phyloP scores from a whole-genome alignment of 225 moss, liverwort and hornwort genomes.

The Lunularia cruciata region DNA sequence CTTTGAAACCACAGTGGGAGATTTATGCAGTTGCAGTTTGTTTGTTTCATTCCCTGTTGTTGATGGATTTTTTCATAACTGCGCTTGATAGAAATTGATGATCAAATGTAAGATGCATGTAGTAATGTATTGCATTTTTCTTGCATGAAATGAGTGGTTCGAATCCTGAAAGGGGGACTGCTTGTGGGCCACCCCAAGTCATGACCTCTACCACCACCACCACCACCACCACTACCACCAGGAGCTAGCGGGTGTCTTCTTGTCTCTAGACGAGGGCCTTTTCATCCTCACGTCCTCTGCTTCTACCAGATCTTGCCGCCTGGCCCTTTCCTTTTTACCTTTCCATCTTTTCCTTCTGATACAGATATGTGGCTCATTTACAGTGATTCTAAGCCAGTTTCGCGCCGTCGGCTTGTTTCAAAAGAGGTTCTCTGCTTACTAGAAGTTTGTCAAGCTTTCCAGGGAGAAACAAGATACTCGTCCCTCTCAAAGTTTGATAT shows the following conservation, averaged over 20 bases:
- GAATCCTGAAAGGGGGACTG: neutral
- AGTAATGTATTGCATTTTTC: conserved; percentile 15
- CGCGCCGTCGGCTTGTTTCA: no score
- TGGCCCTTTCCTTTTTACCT: neutral
- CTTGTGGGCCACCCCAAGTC: neutral
- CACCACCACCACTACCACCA: neutral
- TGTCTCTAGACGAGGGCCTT: neutral
- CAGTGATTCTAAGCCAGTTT: no score
- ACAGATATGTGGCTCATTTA: no score
- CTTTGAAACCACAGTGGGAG: no score
- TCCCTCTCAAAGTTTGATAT: no score
- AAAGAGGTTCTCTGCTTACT: no score
- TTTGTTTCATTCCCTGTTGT: neutral
- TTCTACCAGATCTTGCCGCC: neutral
- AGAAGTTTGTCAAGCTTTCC: no score
- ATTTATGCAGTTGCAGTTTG: no score
- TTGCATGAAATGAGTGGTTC: conserved; percentile 11
- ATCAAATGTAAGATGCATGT: neutral
- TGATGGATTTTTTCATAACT: neutral
- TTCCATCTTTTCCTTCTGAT: neutral
- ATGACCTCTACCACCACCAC: conserved; percentile 11
- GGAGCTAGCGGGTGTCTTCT: neutral
- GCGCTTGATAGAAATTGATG: neutral
- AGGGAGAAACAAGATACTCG: no score
- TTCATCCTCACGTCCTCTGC: neutral